phyloP scores from a whole-genome alignment of 108 stramenopile species.

The Cylindrotheca fusiformis region DNA sequence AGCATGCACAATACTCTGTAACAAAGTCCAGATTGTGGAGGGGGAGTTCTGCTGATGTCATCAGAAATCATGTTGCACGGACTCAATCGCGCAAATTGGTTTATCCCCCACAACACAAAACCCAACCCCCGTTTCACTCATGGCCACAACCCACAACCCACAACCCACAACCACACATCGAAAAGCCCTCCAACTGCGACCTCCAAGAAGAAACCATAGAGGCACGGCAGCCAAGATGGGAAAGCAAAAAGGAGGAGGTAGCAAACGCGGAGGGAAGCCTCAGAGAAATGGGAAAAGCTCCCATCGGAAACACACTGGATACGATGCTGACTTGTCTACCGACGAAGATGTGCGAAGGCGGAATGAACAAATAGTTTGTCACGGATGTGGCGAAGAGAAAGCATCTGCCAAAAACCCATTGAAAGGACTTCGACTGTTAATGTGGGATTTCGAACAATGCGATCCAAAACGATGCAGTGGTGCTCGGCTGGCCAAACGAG shows the following conservation, averaged over 20 bases:
- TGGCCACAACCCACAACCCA: constrained; percentile 1
- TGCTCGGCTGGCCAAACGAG: constrained; percentile 80
- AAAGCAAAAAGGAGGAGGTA: constrained; percentile 22
- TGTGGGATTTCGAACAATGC: constrained; percentile 99
- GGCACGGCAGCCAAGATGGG: no score
- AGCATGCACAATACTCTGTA: no score
- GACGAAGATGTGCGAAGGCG: constrained; percentile 42
- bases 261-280: constrained; percentile 9
- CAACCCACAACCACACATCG: no score
- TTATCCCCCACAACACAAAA: no score
- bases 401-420: constrained; percentile 39
- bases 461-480: constrained; percentile 98
- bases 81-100: no score
- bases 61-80: no score
- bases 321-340: background rate
- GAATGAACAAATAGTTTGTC: constrained; percentile 30
- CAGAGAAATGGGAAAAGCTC: constrained; percentile 8
- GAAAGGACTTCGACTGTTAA: constrained; percentile 61
- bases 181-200: no score
- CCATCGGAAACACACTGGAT: constrained; percentile 11
- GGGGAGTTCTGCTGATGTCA: no score
- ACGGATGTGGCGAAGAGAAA: constrained; percentile 13
- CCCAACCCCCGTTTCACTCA: no score
- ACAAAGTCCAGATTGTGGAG: no score
- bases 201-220: no score